Evolutionary conservation across 306 rosid genomes (phyloP).

Genomic region (Vicia villosa): DNA sequence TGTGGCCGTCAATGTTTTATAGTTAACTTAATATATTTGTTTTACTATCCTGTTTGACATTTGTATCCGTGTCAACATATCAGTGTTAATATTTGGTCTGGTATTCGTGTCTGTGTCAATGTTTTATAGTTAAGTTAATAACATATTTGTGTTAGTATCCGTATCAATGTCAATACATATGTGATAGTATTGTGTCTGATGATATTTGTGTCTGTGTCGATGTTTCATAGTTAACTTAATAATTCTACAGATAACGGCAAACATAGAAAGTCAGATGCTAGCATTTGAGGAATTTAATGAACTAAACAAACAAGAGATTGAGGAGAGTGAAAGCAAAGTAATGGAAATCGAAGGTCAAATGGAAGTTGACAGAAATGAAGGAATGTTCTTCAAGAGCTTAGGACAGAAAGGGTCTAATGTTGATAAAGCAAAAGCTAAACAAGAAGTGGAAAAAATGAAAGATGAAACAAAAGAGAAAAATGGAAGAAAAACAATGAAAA

Average conservation of each 20-base stretch:
- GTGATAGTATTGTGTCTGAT: no score
- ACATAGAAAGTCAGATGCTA: slow-evolving; percentile 75
- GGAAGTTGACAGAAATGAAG: slow-evolving; percentile 71
- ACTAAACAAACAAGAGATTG: slow-evolving; percentile 56
- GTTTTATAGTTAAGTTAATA: no score
- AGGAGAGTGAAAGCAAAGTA: slow-evolving; percentile 58
- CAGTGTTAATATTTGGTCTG: no score
- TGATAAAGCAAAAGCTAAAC: slow-evolving; percentile 47
- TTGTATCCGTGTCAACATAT: no score
- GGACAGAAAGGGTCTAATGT: slow-evolving; percentile 42
- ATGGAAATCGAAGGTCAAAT: slow-evolving; percentile 63
- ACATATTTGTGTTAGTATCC: no score
- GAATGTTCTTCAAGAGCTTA: slow-evolving; percentile 76
- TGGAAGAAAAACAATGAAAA: slow-evolving; percentile 58
- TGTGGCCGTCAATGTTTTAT: no score
- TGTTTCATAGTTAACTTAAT: no score
- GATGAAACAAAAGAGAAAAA: slow-evolving; percentile 48
- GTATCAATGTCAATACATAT: no score
- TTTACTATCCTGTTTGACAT: no score
- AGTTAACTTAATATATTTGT: no score
- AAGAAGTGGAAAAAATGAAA: slow-evolving; percentile 53
- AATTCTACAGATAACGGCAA: slow-evolving; percentile 65
- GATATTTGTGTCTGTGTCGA: no score
- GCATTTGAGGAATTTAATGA: slow-evolving; percentile 78
- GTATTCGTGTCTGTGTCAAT: no score